Percentiles rank a stretch among this genome's conserved stretches.
Conservation (phyloP, 768 basidiomycete genomes). For the Rhizopogon vinicolor region DNA sequence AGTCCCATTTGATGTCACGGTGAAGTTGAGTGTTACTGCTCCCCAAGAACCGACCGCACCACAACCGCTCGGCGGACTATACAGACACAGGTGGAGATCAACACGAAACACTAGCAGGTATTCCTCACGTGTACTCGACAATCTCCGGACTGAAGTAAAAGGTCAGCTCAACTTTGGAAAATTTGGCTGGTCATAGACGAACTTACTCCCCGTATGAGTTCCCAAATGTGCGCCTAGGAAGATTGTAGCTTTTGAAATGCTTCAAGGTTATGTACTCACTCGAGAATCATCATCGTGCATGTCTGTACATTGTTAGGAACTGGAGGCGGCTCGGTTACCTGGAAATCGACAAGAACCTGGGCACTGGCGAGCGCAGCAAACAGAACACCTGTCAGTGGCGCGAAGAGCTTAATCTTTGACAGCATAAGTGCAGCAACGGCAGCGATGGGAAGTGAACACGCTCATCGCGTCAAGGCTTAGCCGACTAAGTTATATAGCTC, state of each 20-base stretch:
- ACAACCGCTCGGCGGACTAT: slow-evolving; percentile 69
- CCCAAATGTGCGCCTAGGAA: slow-evolving; percentile 60
- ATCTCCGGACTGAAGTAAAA: slow-evolving; percentile 48
- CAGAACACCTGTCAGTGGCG: slow-evolving; percentile 8
- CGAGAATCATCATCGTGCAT: slow-evolving; percentile 61
- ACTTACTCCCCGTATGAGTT: slow-evolving; percentile 65
- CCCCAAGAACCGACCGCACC: slow-evolving; percentile 70
- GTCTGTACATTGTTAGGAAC: slow-evolving; percentile 55
- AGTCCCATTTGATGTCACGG: slow-evolving; percentile 73
- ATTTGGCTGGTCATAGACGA: not conserved
- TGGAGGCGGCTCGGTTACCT: slow-evolving; percentile 69
- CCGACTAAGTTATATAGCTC: not conserved
- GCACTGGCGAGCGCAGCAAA: slow-evolving; percentile 12
- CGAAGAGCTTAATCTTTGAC: slow-evolving; percentile 7
- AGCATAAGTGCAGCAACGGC: slow-evolving; percentile 13
- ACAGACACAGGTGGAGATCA: not conserved
- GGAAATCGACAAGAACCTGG: slow-evolving; percentile 51
- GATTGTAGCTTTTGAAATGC: not conserved
- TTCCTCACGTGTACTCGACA: slow-evolving; percentile 52
- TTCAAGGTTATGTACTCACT: slow-evolving; percentile 35
- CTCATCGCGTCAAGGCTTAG: not conserved
- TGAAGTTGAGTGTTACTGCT: slow-evolving; percentile 70
- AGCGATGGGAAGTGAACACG: not conserved
- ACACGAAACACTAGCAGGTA: not conserved
- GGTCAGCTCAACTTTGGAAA: not conserved